A percentile compares a stretch with the other conserved stretches of the same genome.
These are phyloP conservation scores for Aquanectria penicillioides DNA, from an alignment of 2,329 filamentous ascomycete species.

Conservation along the genomic window DNA sequence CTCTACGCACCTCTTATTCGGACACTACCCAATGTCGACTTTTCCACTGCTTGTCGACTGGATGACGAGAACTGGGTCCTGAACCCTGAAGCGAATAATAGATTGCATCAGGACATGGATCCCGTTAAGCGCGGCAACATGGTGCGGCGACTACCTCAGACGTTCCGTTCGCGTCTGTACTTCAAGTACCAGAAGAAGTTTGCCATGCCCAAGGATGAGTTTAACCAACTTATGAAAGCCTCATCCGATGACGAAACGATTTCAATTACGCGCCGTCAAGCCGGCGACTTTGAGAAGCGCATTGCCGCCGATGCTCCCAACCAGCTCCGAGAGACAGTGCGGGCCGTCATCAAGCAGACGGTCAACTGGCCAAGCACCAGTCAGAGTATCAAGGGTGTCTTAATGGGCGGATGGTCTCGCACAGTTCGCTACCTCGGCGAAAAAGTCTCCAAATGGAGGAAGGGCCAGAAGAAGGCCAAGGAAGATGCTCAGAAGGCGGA, in stretches of 20 bases:
- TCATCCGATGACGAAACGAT: slow-evolving; percentile 75
- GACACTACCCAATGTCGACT: slow-evolving; percentile 87
- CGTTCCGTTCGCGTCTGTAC: slow-evolving; percentile 90
- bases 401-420: slow-evolving; percentile 79
- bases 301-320: slow-evolving; percentile 77
- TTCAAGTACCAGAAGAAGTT: slow-evolving; percentile 95
- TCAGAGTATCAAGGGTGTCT: slow-evolving; percentile 84
- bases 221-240: slow-evolving; percentile 84
- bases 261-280: slow-evolving; percentile 77
- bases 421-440: slow-evolving; percentile 82
- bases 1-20: slow-evolving; percentile 91
- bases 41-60: slow-evolving; percentile 64
- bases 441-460: slow-evolving; percentile 76
- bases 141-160: slow-evolving; percentile 88
- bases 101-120: slow-evolving; percentile 90
- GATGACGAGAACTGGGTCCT: slow-evolving; percentile 54
- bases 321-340: slow-evolving; percentile 76
- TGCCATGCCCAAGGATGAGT: slow-evolving; percentile 83
- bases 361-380: slow-evolving; percentile 92
- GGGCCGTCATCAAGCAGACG: slow-evolving; percentile 83
- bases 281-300: slow-evolving; percentile 85
- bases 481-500: slow-evolving; percentile 19
- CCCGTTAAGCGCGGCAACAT: slow-evolving; percentile 92
- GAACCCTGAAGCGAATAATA: slow-evolving; percentile 67
- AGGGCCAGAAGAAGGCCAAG: slow-evolving; percentile 50